Evolutionary conservation across 1,139 yeast genomes (phyloP).

Genomic region (Lodderomyces orthopsilosis): DNA sequence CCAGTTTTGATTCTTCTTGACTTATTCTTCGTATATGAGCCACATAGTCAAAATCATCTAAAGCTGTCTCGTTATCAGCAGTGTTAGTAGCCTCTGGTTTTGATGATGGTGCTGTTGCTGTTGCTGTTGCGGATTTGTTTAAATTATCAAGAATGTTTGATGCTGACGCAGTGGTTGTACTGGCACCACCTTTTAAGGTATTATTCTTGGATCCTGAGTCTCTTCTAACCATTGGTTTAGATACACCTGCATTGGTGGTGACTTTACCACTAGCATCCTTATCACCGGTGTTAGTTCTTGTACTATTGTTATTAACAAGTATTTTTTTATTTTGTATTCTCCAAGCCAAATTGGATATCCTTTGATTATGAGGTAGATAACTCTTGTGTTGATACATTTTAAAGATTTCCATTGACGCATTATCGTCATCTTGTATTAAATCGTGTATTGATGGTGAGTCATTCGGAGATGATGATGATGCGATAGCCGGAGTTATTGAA

Average conservation of each 20-base stretch:
- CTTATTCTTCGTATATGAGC: conserved; percentile 46
- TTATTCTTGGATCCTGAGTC: conserved; percentile 3
- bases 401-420: conserved; percentile 13
- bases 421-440: conserved; percentile 12
- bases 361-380: conserved; percentile 43
- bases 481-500: conserved; percentile 1
- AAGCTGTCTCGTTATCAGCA: conserved; percentile 23
- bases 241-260: neutral
- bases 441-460: conserved; percentile 10
- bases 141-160: neutral
- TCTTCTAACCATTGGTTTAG: conserved; percentile 8
- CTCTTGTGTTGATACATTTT: conserved; percentile 45
- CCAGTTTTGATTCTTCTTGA: conserved; percentile 32
- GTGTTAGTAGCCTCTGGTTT: conserved; percentile 2
- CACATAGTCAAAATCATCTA: conserved; percentile 48
- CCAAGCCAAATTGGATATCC: conserved; percentile 49
- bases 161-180: neutral
- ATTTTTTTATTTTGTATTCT: conserved; percentile 42
- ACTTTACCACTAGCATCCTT: neutral
- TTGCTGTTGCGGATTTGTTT: conserved; percentile 2
- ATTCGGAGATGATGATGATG: neutral
- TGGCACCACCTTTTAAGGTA: neutral
- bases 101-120: conserved; percentile 1
- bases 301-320: conserved; percentile 1
- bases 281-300: neutral